Percentiles rank a stretch among this genome's conserved stretches.
phyloP scores from a whole-genome alignment of 306 rosid species.

The Carpinus viminea region DNA sequence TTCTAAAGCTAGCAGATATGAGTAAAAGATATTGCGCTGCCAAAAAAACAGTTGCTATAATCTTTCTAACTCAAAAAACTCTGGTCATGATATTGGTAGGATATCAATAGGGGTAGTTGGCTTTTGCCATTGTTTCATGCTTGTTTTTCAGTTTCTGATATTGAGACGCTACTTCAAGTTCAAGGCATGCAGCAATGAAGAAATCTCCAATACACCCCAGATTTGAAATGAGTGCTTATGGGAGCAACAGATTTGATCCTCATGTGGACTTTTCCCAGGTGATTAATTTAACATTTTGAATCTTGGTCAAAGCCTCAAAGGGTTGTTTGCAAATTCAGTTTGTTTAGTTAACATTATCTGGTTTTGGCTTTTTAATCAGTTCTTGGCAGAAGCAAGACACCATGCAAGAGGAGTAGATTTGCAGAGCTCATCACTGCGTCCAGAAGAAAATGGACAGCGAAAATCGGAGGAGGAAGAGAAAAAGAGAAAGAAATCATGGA shows the following conservation, averaged over 20 bases:
- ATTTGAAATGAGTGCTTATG: slow-evolving; percentile 34
- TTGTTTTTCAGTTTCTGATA: not conserved
- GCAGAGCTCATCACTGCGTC: slow-evolving; percentile 35
- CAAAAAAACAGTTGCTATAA: slow-evolving; percentile 25
- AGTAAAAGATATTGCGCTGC: slow-evolving; percentile 32
- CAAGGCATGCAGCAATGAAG: slow-evolving; percentile 35
- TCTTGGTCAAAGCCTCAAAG: not conserved
- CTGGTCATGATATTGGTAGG: slow-evolving; percentile 1
- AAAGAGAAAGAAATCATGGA: slow-evolving; percentile 74
- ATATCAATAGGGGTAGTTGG: slow-evolving; percentile 39
- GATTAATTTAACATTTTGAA: not conserved
- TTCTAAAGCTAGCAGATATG: slow-evolving; percentile 10
- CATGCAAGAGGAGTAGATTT: slow-evolving; percentile 41
- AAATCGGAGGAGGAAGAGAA: slow-evolving; percentile 37
- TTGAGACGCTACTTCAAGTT: not conserved
- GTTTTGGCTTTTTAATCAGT: slow-evolving; percentile 41
- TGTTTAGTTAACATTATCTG: not conserved
- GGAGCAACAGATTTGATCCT: slow-evolving; percentile 56
- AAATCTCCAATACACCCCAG: slow-evolving; percentile 44
- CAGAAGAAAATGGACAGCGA: slow-evolving; percentile 45
- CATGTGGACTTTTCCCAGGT: slow-evolving; percentile 60
- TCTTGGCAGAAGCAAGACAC: slow-evolving; percentile 77
- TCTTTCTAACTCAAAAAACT: slow-evolving; percentile 25
- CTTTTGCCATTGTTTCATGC: slow-evolving; percentile 15
- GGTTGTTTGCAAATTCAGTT: no score